Evolutionary conservation across 805 yeast species (phyloP).

Genomic region (Pichia scutulata): DNA sequence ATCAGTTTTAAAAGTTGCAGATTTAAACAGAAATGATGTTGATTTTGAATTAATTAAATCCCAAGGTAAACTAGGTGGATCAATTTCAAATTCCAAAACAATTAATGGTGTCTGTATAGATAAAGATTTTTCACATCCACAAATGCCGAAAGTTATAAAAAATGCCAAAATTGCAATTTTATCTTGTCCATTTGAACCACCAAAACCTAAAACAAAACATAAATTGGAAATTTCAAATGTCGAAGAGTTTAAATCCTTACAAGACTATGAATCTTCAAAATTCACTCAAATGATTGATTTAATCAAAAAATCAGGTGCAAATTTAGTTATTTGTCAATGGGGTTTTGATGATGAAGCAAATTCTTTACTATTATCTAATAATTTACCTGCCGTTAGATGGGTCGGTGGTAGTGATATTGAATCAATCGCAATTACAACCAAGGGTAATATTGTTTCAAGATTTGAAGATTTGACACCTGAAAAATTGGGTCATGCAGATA

Average conservation of each 20-base stretch:
- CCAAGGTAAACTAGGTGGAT: constrained; percentile 94
- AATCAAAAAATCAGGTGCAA: constrained; percentile 88
- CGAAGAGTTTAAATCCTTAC: constrained; percentile 87
- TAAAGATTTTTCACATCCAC: constrained; percentile 97
- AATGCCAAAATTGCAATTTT: constrained; percentile 89
- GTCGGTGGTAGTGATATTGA: constrained; percentile 97
- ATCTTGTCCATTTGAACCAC: constrained; percentile 99
- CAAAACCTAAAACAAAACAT: constrained; percentile 98
- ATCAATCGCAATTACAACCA: constrained; percentile 92
- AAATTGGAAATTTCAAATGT: constrained; percentile 89
- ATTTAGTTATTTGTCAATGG: constrained; percentile 97
- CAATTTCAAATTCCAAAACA: constrained; percentile 75
- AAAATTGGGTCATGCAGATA: constrained; percentile 85
- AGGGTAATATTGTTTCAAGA: constrained; percentile 94
- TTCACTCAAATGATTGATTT: constrained; percentile 83
- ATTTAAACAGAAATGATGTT: constrained; percentile 85
- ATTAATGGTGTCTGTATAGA: constrained; percentile 91
- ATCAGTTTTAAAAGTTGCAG: constrained; percentile 88
- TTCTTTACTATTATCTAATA: constrained; percentile 79
- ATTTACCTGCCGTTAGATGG: constrained; percentile 96
- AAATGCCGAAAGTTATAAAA: constrained; percentile 78
- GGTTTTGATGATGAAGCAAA: constrained; percentile 99
- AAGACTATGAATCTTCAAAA: constrained; percentile 85
- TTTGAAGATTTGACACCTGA: constrained; percentile 81
- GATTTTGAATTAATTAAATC: constrained; percentile 94